Evolutionary conservation across 768 basidiomycete genomes (phyloP).

Genomic region (Gloeopeniophorella convolvens): DNA sequence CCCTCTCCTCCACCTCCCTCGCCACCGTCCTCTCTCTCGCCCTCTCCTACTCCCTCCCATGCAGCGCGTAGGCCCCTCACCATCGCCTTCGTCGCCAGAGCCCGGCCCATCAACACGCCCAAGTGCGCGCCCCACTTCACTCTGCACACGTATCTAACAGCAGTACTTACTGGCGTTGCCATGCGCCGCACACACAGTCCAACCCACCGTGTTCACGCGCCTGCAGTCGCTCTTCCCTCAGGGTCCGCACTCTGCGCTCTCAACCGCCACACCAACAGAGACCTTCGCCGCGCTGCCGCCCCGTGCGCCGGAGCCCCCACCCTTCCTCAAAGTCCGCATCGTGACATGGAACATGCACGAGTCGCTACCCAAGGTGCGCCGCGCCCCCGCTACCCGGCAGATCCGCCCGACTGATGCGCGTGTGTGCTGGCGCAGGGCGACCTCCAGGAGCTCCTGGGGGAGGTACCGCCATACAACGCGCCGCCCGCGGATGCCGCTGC

Average conservation of each 20-base stretch:
- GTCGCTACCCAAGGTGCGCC: slow-evolving; percentile 60
- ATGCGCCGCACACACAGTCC: not conserved
- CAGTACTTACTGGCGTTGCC: not conserved
- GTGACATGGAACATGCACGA: slow-evolving; percentile 88
- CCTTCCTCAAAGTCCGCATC: slow-evolving; percentile 59
- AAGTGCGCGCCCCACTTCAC: slow-evolving; percentile 10
- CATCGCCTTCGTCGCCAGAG: not conserved
- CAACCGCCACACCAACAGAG: slow-evolving; percentile 22
- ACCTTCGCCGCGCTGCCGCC: slow-evolving; percentile 23
- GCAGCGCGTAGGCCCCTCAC: not conserved
- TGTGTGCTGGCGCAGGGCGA: slow-evolving; percentile 51
- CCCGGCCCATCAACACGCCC: slow-evolving; percentile 14
- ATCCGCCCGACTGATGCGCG: not conserved
- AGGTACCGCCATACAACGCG: slow-evolving; percentile 40
- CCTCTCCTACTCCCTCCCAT: not conserved
- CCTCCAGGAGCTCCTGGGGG: slow-evolving; percentile 62
- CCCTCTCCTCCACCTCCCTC: not conserved
- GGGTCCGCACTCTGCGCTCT: slow-evolving; percentile 21
- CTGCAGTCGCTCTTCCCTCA: slow-evolving; percentile 47
- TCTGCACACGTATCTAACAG: no score
- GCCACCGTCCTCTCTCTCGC: not conserved
- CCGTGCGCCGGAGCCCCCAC: slow-evolving; percentile 26
- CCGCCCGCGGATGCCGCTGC: slow-evolving; percentile 17
- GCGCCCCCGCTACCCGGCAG: no score
- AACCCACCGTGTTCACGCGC: slow-evolving; percentile 36